Base-by-base conservation (phyloP, 1,139 yeast species). In the Magnusiomyces clavatus region DNA sequence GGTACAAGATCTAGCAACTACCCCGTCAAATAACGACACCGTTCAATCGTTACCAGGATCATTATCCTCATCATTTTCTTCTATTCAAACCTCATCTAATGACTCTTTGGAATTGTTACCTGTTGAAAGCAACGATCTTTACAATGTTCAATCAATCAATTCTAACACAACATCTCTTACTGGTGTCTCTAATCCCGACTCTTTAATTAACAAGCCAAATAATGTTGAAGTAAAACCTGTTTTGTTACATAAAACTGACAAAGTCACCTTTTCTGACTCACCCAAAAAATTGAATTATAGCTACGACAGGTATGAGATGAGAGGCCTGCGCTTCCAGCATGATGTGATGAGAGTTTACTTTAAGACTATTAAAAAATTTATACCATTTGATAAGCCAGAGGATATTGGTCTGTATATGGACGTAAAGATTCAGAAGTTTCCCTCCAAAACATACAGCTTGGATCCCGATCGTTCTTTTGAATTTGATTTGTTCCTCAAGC, bases 341-440 rank as follows among this genome's bases (percentile, higher is more conserved):
- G 48, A 46, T 38, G 6, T 39, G 2, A 19, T 20, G 12, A 35
- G 43, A 6, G 38, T 46, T n/a, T 20, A 19, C 14, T 46, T 46
- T 14, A 11, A 16, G 11, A 24, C 34, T 6, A 24, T 46, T 12
- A 6, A 17, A 19, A 38, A 38, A 4, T 46, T 46, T 39, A 6
- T 20, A n/a, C 48, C 48, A n/a, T 46, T 46, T 31, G 13, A 20
- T 12, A 38, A 13, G 8, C 37, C 20, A 2, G 48, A 46, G n/a
- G 48, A 46, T 31, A 46, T 46, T 17, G 31, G 31, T 4, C n/a
- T 46, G 24, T 46, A 46, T 19, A 46, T 46, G 43, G 48, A 46
- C 13, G 43, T 46, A 24, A 46, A 46, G 43, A 39, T 39, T 39
- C 48, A 46, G 24, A 46, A 38, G 35, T 46, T 46, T 31, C 48